These are phyloP conservation scores for Globisporangium carolinianum DNA, from an alignment of 352 stramenopile species.

Conservation along the genomic window DNA sequence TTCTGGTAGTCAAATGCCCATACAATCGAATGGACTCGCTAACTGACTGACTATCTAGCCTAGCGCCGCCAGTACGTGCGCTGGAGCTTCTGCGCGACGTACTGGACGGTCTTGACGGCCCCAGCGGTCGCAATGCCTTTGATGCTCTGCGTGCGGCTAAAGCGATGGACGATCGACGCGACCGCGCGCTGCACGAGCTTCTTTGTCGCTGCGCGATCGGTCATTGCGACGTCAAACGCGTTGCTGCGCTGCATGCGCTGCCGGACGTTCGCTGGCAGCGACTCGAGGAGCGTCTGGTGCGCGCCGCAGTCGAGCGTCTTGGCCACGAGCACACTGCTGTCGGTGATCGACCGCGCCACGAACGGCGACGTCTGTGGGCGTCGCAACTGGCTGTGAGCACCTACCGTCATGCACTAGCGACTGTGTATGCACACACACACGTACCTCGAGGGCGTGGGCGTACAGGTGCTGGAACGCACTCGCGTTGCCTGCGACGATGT, in stretches of 20 bases:
- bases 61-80: constrained; percentile 64
- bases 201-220: constrained; percentile 31
- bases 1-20: too few relatives aligned
- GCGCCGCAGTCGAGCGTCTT: constrained; percentile 30
- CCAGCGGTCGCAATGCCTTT: constrained; percentile 86
- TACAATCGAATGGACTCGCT: constrained; percentile 8
- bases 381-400: too few relatives aligned
- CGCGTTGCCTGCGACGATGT: constrained; percentile 87
- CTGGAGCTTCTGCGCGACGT: constrained; percentile 81
- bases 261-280: constrained; percentile 45
- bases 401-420: too few relatives aligned
- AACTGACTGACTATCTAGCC: neutral
- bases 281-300: constrained; percentile 37
- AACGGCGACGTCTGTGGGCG: constrained; percentile 29
- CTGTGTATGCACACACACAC: neutral
- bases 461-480: constrained; percentile 73
- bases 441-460: constrained; percentile 60
- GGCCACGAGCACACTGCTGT: constrained; percentile 38
- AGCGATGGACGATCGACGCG: constrained; percentile 69
- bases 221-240: constrained; percentile 15
- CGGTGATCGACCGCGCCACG: constrained; percentile 39
- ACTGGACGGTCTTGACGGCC: constrained; percentile 69
- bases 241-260: constrained; percentile 26
- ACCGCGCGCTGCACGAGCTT: constrained; percentile 63
- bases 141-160: constrained; percentile 84